Evolutionary conservation across 2,329 filamentous ascomycete genomes (phyloP), one percentile per base, ranked within the genome.

Genomic region (Alternaria brassicicola): DNA sequence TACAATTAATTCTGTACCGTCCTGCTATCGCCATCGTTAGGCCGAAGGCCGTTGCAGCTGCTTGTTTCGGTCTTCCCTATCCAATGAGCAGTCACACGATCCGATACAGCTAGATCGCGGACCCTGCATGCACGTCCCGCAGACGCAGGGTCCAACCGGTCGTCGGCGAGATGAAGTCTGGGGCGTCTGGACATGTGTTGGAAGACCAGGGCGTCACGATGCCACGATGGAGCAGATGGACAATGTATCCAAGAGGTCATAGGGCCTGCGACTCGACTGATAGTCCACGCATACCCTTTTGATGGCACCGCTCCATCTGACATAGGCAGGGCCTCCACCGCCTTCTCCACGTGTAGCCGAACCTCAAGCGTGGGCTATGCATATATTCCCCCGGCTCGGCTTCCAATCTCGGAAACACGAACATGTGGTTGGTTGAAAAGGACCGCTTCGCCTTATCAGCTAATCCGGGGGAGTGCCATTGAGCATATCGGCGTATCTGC

Each of bases 81-180:
- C 28, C 43, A 47, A 35, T 47, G 8, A 47, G 48, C 17, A 26
- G 47, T 26, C 21, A 10, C 19, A 8, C 36, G 10, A 9, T 7
- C 36, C 36, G 13, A 51, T 21, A 13, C 8, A 26, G 48, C 41
- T 54, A 41, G 43, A 5, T 2, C 2, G 33, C 15, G 38, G 54
- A 45, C 55, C 55, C 55, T 57, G 55, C 48, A 57, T 57, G 55
- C 43, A 38, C 30, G 35, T 42, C 25, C 23, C 23, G 43, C 33
- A 43, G 25, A 48, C 41, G 28, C 35, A 57, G 50, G 55, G 55
- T 57, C 55, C 25, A 48, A 54, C 43, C 43, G 36, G 50, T 54
- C 25, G 47, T 52, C 28, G 50, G 30, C 36, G 50, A 21, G 47
- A 48, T 48, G 25, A 52, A 46, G 39, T 45, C 48, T 56, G 47